These are phyloP conservation scores for Rhodofomes roseus DNA, from an alignment of 1,284 basidiomycete genomes.

Conservation along the genomic window DNA sequence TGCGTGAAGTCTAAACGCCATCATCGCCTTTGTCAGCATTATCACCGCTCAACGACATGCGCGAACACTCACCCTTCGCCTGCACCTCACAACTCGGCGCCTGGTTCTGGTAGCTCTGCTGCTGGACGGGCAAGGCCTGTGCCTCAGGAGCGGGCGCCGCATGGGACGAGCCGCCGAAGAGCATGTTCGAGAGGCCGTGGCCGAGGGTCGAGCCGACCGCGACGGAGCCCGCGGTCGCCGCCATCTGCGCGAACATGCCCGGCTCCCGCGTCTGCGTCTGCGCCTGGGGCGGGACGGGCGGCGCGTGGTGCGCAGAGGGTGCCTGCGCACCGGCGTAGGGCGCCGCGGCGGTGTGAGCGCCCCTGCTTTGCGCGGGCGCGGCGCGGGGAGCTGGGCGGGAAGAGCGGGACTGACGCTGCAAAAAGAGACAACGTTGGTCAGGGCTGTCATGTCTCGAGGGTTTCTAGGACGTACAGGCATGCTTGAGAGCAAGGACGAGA, in stretches of 20 bases:
- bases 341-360: conserved; percentile 37
- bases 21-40: background rate
- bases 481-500: conserved; percentile 13
- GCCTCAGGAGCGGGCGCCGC: conserved; percentile 42
- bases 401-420: conserved; percentile 54
- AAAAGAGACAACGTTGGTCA: background rate
- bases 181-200: conserved; percentile 80
- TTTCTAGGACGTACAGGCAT: conserved; percentile 76
- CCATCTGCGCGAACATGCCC: conserved; percentile 79
- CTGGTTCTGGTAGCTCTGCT: conserved; percentile 35
- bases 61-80: conserved; percentile 56
- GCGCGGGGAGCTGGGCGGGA: conserved; percentile 56
- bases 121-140: conserved; percentile 39
- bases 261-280: conserved; percentile 37
- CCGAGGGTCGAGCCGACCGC: conserved; percentile 82
- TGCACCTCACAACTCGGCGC: conserved; percentile 61
- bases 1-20: conserved; percentile 59
- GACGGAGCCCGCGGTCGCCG: conserved; percentile 85
- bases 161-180: conserved; percentile 63
- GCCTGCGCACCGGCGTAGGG: conserved; percentile 43
- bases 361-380: conserved; percentile 35
- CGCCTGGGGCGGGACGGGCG: conserved; percentile 26
- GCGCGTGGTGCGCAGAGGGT: conserved; percentile 35
- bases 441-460: too few relatives aligned
- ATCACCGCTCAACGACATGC: background rate